Evolutionary conservation across 2,329 filamentous ascomycete genomes (phyloP).

Genomic region (Fusarium decemcellulare): DNA sequence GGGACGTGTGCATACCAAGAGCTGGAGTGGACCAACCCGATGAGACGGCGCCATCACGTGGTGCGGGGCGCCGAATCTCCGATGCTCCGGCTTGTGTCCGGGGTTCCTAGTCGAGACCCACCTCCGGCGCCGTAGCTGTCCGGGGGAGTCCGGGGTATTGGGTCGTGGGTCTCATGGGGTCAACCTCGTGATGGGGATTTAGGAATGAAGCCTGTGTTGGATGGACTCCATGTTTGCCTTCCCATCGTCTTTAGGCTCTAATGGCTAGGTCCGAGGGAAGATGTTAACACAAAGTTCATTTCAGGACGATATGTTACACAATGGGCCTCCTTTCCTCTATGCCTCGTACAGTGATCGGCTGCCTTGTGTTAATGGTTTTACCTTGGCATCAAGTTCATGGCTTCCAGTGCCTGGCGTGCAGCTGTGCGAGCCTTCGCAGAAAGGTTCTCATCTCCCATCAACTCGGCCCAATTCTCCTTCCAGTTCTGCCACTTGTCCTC

Average conservation of each 20-base stretch:
- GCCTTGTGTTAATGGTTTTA: not conserved
- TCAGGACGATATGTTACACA: no score
- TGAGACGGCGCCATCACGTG: slow-evolving; percentile 32
- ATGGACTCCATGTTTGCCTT: no score
- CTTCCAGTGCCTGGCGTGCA: slow-evolving; percentile 5
- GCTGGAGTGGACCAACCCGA: slow-evolving; percentile 22
- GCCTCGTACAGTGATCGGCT: not conserved
- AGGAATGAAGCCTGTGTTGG: no score
- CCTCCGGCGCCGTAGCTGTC: slow-evolving; percentile 13
- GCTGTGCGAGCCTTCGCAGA: not conserved
- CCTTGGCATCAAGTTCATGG: slow-evolving; percentile 4
- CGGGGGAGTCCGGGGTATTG: not conserved
- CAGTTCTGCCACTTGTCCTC: slow-evolving; percentile 10
- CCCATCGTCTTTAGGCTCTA: no score
- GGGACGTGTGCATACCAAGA: not conserved
- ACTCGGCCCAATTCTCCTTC: slow-evolving; percentile 14
- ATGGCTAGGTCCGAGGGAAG: no score
- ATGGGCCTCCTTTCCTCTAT: no score
- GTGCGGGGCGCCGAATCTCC: slow-evolving; percentile 21
- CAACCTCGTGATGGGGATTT: no score
- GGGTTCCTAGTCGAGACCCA: slow-evolving; percentile 11
- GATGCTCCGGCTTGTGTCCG: slow-evolving; percentile 9
- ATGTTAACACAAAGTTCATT: no score
- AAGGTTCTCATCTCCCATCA: slow-evolving; percentile 1
- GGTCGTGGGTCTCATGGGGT: not conserved